Evolutionary conservation across 2,329 filamentous ascomycete genomes (phyloP), one percentile per base, ranked within the genome.

Genomic region (Aspergillus awamori): DNA sequence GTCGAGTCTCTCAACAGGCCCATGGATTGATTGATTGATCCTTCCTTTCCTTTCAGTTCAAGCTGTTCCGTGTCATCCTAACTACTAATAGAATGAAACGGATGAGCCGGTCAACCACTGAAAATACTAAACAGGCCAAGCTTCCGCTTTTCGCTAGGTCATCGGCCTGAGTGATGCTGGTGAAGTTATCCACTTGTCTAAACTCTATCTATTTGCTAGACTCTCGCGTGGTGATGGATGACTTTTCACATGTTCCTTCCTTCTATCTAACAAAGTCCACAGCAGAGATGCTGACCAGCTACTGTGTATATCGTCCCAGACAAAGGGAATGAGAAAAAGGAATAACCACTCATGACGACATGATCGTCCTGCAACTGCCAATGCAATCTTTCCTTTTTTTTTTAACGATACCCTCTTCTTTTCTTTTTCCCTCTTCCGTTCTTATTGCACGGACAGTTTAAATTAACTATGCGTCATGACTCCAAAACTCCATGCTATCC

Each of bases 401-500:
- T 7, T 45, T 24, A 30, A 30, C 28, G 1, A 2, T 30, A 15
- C 33, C 33, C 33, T 10, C 33, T 45, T 6, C 22, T 24, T 45
- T 45, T 20, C 5, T 8, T 11, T 43, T 43, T 17, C 53, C 53
- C 11, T 53, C 5, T 15, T 8, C 38, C 28, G 20, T 53, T 30
- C 38, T 33, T 24, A 51, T 52, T 36, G 36, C 24, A 24, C 38
- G 30, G 48, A 24, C 20, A 52, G 8, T 30, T 30, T 24, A 26
- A 22, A 20, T 33, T 39, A 24, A 45, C 39, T 45, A 45, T 28
- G 43, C 53, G 22, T 30, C 15, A 15, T 28, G 53, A 63, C 60
- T 51, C 60, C 62, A 13, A 43, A 58, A 63, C 62, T 63, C 62
- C 62, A 63, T 61, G 62, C 62, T 63, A 57, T 45, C 17, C 41